Evolutionary conservation across 305 asterid genomes (phyloP).

Genomic region (Fraxinus angustifolia): DNA sequence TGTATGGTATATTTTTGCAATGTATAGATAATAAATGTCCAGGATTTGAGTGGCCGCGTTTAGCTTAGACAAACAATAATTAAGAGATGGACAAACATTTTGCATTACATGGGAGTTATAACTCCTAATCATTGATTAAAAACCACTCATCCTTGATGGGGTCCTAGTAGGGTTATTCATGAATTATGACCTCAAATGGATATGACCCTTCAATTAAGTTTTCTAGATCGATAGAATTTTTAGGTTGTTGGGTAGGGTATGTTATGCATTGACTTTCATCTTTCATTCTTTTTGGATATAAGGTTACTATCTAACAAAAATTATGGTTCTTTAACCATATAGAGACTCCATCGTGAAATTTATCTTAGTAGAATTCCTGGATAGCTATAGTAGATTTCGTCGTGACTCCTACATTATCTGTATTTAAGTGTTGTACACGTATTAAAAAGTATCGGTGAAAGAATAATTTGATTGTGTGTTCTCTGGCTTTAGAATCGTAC

Average conservation of each 20-base stretch:
- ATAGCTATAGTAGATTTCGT: too few relatives aligned
- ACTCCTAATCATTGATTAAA: conserved; percentile 37
- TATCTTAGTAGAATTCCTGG: too few relatives aligned
- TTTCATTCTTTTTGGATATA: background rate
- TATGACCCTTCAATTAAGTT: conserved; percentile 26
- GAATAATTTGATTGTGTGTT: too few relatives aligned
- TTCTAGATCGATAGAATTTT: conserved; percentile 21
- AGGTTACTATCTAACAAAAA: background rate
- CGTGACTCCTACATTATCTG: too few relatives aligned
- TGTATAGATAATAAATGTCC: background rate
- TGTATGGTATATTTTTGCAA: too few relatives aligned
- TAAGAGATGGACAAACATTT: conserved; percentile 17
- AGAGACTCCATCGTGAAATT: background rate
- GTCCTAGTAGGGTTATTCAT: background rate
- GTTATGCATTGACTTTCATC: background rate
- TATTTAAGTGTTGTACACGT: too few relatives aligned
- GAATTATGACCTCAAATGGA: background rate
- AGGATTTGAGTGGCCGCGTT: background rate
- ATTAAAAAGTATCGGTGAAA: too few relatives aligned
- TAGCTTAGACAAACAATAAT: conserved; percentile 23
- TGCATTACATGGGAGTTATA: conserved; percentile 38
- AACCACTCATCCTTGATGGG: conserved; percentile 20
- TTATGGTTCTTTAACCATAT: background rate
- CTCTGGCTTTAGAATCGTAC: too few relatives aligned
- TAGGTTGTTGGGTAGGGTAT: conserved; percentile 18